These are phyloP conservation scores for Paralagenidium karlingii DNA, from an alignment of 352 stramenopile species.

Conservation along the genomic window DNA sequence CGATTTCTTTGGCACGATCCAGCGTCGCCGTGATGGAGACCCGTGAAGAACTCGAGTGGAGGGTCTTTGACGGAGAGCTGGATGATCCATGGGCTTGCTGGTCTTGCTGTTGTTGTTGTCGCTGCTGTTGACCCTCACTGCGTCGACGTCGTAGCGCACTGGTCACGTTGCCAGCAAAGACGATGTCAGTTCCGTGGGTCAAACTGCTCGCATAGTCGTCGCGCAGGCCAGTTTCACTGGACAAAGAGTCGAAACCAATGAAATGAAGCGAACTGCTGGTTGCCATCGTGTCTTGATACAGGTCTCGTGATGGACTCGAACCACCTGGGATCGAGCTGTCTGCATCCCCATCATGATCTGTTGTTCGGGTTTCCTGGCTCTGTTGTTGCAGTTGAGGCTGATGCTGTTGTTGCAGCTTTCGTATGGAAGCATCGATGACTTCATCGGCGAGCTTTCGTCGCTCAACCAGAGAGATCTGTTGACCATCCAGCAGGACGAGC, in stretches of 20 bases:
- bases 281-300: too few species aligned
- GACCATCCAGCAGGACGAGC: conserved; percentile 39
- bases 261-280: conserved; percentile 1
- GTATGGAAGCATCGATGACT: conserved; percentile 32
- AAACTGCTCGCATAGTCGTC: conserved; percentile 60
- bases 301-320: background rate
- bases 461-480: conserved; percentile 21
- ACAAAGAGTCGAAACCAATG: background rate
- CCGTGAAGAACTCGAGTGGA: too few species aligned
- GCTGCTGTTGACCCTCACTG: conserved; percentile 54
- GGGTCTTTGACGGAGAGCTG: too few species aligned
- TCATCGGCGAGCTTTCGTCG: conserved; percentile 26
- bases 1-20: conserved; percentile 50
- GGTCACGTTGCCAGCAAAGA: conserved; percentile 83
- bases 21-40: conserved; percentile 74
- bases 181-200: conserved; percentile 80
- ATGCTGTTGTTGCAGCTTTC: conserved; percentile 9
- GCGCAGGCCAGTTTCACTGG: conserved; percentile 1
- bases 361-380: conserved; percentile 5
- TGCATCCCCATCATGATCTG: conserved; percentile 8
- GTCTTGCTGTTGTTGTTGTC: too few species aligned
- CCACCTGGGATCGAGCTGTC: too few species aligned
- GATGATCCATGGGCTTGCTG: too few species aligned
- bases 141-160: conserved; percentile 60
- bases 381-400: conserved; percentile 1